A percentile compares a stretch with the other conserved stretches of the same genome.
These are phyloP conservation scores for Diophrys sp. DNA, from an alignment of 73 alveolate species.

Conservation along the genomic window DNA sequence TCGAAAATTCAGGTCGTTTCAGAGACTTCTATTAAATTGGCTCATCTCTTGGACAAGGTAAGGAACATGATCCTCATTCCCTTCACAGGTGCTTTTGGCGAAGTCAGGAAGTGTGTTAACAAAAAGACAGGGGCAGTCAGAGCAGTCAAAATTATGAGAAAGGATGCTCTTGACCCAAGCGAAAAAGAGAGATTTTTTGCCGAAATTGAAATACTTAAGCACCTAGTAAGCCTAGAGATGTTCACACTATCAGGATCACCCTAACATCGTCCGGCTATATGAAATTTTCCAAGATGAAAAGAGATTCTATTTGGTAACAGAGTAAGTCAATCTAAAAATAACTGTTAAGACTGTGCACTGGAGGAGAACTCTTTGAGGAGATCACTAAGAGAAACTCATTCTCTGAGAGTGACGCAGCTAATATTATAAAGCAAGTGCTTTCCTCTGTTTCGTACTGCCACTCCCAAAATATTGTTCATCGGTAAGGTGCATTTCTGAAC, in stretches of 20 bases:
- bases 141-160: constrained; percentile 34
- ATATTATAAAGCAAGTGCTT: constrained; percentile 64
- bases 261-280: constrained; percentile 68
- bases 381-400: constrained; percentile 51
- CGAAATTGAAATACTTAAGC: constrained; percentile 53
- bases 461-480: constrained; percentile 65
- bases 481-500: constrained; percentile 1
- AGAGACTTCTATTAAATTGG: constrained; percentile 45
- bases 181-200: constrained; percentile 16
- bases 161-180: constrained; percentile 5
- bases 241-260: constrained; percentile 50
- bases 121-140: constrained; percentile 15
- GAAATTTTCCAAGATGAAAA: constrained; percentile 73
- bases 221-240: constrained; percentile 23
- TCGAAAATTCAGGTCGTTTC: constrained; percentile 39
- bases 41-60: constrained; percentile 38
- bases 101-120: constrained; percentile 44
- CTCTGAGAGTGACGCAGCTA: constrained; percentile 69
- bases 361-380: constrained; percentile 84
- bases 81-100: constrained; percentile 62
- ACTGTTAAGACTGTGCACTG: constrained; percentile 73
- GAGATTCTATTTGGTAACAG: constrained; percentile 59
- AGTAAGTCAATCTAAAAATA: constrained; percentile 6
- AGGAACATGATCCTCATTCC: background rate
- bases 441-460: constrained; percentile 82